These are phyloP conservation scores for Saprolegnia diclina DNA, from an alignment of 352 stramenopile species.

Conservation along the genomic window DNA sequence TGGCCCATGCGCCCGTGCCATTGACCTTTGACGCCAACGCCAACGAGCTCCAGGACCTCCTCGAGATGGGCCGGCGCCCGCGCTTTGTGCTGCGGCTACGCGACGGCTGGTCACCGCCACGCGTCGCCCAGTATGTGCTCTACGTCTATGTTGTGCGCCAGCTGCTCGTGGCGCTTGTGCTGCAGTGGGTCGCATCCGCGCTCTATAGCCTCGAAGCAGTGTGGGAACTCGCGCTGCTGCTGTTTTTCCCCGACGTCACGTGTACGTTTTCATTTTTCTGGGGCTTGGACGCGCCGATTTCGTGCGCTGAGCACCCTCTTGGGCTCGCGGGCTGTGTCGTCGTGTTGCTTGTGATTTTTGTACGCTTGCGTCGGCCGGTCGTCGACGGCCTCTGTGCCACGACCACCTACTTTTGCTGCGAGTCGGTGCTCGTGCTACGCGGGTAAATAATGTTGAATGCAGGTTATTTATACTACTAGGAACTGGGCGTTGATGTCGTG, in stretches of 20 bases:
- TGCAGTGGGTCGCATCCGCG: neutral
- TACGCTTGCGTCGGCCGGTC: neutral
- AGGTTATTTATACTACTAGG: neutral
- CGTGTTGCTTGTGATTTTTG: neutral
- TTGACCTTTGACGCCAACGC: constrained; percentile 2
- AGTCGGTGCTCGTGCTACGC: neutral
- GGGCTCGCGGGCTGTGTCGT: neutral
- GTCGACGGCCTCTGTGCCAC: neutral
- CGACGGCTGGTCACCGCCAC: neutral
- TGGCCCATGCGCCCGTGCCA: neutral
- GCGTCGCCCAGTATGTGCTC: neutral
- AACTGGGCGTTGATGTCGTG: neutral
- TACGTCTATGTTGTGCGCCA: neutral
- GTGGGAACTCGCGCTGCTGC: neutral
- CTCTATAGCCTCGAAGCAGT: neutral
- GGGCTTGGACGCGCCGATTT: neutral
- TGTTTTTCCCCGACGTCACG: neutral
- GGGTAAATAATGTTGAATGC: neutral
- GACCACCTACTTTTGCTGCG: constrained; percentile 8
- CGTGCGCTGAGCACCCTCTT: constrained; percentile 1
- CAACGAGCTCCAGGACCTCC: neutral
- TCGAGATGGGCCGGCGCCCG: neutral
- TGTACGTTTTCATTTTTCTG: constrained; percentile 4
- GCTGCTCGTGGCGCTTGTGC: neutral
- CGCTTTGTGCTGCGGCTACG: neutral